Percentiles rank a stretch among this genome's conserved stretches.
phyloP scores from a whole-genome alignment of 176 grass and related monocot genomes.

The Cymbopogon citratus region DNA sequence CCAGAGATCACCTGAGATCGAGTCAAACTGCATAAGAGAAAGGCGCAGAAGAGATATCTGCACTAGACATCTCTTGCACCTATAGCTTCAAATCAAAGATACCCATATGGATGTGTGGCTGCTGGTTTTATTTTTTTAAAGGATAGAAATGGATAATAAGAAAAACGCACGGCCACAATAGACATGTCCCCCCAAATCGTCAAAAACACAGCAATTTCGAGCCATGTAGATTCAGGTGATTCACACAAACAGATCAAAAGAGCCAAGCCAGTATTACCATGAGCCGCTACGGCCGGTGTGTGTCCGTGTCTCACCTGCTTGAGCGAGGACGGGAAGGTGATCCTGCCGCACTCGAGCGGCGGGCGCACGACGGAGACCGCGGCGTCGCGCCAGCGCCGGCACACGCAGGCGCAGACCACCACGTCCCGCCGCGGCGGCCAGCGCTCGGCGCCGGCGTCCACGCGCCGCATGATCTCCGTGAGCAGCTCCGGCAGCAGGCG shows the following conservation, averaged over 20 bases:
- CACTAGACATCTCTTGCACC: not conserved
- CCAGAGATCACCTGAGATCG: not conserved
- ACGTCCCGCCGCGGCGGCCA: slow-evolving; percentile 84
- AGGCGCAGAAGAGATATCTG: not conserved
- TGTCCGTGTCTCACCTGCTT: slow-evolving; percentile 53
- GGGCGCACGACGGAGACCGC: slow-evolving; percentile 51
- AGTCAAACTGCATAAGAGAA: not conserved
- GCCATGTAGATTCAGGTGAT: not conserved
- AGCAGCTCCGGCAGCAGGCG: slow-evolving; percentile 72
- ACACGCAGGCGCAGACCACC: slow-evolving; percentile 78
- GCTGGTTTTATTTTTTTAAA: not conserved
- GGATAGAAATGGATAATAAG: not conserved
- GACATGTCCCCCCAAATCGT: not conserved
- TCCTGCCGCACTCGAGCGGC: slow-evolving; percentile 67
- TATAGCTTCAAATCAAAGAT: not conserved
- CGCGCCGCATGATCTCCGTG: slow-evolving; percentile 62
- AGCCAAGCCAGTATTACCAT: not conserved
- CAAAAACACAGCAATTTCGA: not conserved
- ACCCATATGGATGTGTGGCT: not conserved
- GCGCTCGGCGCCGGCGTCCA: slow-evolving; percentile 67
- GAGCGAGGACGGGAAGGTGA: slow-evolving; percentile 89
- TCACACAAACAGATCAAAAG: not conserved
- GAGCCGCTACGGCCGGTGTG: not conserved
- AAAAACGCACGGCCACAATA: not conserved
- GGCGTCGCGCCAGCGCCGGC: slow-evolving; percentile 63